Base-by-base conservation (phyloP, 2,329 filamentous ascomycete genomes). In the Teratosphaeria viscida region DNA sequence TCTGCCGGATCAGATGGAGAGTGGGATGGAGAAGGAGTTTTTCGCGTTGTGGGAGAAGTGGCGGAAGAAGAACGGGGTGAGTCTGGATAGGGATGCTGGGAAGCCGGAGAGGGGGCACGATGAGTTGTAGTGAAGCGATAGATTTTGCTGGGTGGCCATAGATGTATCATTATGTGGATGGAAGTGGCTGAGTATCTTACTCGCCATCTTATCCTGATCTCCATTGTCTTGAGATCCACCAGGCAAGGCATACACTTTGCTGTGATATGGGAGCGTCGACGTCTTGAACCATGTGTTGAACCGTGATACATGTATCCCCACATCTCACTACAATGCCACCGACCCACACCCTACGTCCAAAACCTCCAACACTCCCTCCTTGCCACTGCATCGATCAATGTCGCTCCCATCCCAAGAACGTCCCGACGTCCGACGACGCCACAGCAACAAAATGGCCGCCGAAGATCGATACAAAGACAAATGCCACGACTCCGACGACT, bases 1-100 rank as follows among this genome's bases (percentile, higher is more conserved):
- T 0, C 76, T 99, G 56, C 94, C 94, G 0, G 94, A 99, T 74
- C 85, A 96, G 78, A 94, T 99, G 89, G 89, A 95, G 62, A 85
- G 83, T 62, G 84, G 81, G 16, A 96, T 97, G 90, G 89, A 95
- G 77, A 90, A 92, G 76, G 92, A 99, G 60, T 95, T 99, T 71
- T 90, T 86, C 82, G 80, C 81, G 5, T 72, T 94, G 35, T 99
- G 89, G 85, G 86, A 97, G 74, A 97, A 97, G 78, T 96, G 90
- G 86, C 83, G 88, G 71, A 86, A 84, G 75, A 96, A 95, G 84
- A 84, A 83, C 55, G 90, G 57, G 1, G 86, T 96, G 11, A 85
- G 92, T 75, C 73, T 97, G 68, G 84, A 85, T 63, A 85, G 86
- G 71, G 91, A 96, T 64, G 79, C 77, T 65, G 82, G 81, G 34